Base-by-base conservation (phyloP, 2,329 filamentous ascomycete genomes). In the Hymenoscyphus salicellus region DNA sequence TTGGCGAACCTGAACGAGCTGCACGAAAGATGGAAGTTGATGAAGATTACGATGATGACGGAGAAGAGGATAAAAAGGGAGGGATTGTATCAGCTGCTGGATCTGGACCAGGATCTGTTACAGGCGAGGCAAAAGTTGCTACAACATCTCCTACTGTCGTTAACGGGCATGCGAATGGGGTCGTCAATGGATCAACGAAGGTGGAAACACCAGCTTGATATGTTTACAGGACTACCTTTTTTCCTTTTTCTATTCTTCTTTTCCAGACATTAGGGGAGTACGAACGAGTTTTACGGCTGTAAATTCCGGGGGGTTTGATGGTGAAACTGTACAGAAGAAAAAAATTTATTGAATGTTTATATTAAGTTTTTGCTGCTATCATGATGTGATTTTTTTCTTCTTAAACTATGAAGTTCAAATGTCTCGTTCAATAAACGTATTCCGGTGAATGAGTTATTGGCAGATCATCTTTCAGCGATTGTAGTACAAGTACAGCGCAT, bases 11-110 rank as follows among this genome's bases (percentile, higher is more conserved):
- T 10, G 87, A 90, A 76, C 81, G 87, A 61, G 93, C 95, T 38
- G 92, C 93, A 23, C 85, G 95, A 26, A 96, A 96, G 78, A 96
- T 99, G 87, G 94, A 98, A 6, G 91, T 98, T 23, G 93, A 99
- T 71, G 95, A 99, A 76, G 91, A 98, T 76, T 98, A 99, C 73
- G 94, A 98, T 76, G 94, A 98, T 73, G 94, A 93, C 64, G 92
- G 87, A 4, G 93, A 96, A 70, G 94, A 97, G 65, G 90, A 95
- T 64, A 89, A 89, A 79, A 89, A 89, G 75, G 75, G 81, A 8
- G 82, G 78, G 1, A 78, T 83, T 16, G 75, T 78, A 8, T 79
- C 81, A 10, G 76, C 76, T 17, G 77, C 80, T 11, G 78, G 75
- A 10, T 81, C 84, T 20, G 76, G 80, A 3, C 77, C 84, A 17